These are phyloP conservation scores for Vitis amurensis DNA, from an alignment of 164 flowering plant species.

Conservation along the genomic window DNA sequence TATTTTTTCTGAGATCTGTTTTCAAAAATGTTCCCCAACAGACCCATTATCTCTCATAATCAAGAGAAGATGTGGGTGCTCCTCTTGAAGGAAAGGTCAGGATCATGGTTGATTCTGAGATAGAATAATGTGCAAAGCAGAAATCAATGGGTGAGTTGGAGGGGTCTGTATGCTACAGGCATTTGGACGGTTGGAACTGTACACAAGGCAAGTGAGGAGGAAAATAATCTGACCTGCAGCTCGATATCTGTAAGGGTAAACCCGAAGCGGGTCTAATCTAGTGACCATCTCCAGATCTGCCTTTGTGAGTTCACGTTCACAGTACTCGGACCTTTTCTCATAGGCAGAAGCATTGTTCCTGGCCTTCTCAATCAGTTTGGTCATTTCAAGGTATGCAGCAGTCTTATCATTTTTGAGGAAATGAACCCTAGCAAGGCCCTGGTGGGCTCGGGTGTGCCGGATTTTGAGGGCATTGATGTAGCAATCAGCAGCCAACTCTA, in stretches of 20 bases:
- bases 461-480: conserved; percentile 90
- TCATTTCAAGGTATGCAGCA: conserved; percentile 94
- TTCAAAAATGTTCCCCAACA: too few relatives aligned
- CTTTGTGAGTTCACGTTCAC: conserved; percentile 85
- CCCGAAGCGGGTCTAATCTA: conserved; percentile 85
- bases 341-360: conserved; percentile 92
- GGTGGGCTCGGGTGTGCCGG: conserved; percentile 95
- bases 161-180: too few relatives aligned
- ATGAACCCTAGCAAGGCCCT: conserved; percentile 96
- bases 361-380: conserved; percentile 87
- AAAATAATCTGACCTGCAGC: conserved; percentile 77
- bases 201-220: neutral
- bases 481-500: conserved; percentile 91
- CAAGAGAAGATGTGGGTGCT: too few relatives aligned
- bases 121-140: too few relatives aligned
- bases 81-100: too few relatives aligned
- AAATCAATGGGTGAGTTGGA: too few relatives aligned
- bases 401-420: conserved; percentile 64
- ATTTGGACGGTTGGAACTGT: too few relatives aligned
- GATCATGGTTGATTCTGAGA: too few relatives aligned
- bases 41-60: too few relatives aligned
- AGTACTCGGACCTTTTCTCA: conserved; percentile 97
- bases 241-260: conserved; percentile 95
- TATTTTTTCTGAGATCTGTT: too few relatives aligned
- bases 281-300: conserved; percentile 95